Evolutionary conservation across 306 rosid genomes (phyloP).

Genomic region (Medicago ruthenica): DNA sequence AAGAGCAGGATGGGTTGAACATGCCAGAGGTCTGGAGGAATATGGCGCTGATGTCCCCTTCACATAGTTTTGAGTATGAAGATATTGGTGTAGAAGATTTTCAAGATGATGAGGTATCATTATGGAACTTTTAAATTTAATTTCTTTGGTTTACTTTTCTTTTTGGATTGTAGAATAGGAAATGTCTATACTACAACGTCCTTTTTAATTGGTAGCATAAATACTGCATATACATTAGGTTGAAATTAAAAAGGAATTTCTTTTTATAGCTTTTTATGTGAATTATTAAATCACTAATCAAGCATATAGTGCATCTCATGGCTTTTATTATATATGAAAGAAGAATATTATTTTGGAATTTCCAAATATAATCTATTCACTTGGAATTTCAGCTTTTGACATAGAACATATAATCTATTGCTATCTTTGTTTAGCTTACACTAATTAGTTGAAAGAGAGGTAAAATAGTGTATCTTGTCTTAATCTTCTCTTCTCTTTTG

Average conservation of each 20-base stretch:
- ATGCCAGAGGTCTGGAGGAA: not conserved
- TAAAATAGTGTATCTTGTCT: not conserved
- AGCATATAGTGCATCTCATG: not conserved
- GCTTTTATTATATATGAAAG: not conserved
- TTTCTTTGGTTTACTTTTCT: not conserved
- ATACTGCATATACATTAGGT: not conserved
- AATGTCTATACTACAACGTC: not conserved
- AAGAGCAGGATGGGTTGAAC: not conserved
- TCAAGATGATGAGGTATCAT: not conserved
- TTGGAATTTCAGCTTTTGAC: not conserved
- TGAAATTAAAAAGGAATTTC: not conserved
- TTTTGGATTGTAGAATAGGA: not conserved
- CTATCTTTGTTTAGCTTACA: not conserved
- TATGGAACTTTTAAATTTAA: not conserved
- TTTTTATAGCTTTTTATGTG: not conserved
- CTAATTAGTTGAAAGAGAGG: not conserved
- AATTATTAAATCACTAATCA: not conserved
- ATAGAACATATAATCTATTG: not conserved
- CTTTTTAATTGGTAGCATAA: not conserved
- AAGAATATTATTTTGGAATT: not conserved
- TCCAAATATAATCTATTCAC: not conserved
- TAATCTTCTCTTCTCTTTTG: not conserved
- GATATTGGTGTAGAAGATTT: not conserved
- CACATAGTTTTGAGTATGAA: not conserved
- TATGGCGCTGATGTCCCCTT: not conserved